These are phyloP conservation scores for Keithomyces neogunnii DNA, from an alignment of 2,329 filamentous ascomycete species.

Conservation along the genomic window DNA sequence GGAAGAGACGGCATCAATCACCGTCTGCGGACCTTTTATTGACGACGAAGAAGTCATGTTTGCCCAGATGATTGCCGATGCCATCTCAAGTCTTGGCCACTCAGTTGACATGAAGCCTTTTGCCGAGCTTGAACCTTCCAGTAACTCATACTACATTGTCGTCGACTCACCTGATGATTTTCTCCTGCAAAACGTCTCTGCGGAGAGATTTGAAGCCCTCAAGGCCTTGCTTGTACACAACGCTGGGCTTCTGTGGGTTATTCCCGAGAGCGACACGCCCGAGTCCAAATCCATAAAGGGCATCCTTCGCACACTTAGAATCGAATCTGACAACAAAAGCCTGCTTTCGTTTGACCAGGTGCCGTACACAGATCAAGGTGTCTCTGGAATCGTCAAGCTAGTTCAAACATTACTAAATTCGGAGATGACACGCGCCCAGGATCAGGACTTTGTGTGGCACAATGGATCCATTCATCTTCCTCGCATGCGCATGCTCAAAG, in stretches of 20 bases:
- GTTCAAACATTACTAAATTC: background rate
- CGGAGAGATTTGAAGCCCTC: slow-evolving; percentile 4
- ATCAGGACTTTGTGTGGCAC: slow-evolving; percentile 10
- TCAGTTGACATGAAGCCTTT: background rate
- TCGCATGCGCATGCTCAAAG: slow-evolving; percentile 4
- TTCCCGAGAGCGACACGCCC: slow-evolving; percentile 3
- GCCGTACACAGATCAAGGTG: slow-evolving; percentile 1
- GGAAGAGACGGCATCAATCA: background rate
- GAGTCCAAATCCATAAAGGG: slow-evolving; percentile 8
- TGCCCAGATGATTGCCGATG: slow-evolving; percentile 2
- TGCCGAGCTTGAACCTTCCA: background rate
- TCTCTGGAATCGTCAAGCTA: slow-evolving; percentile 5
- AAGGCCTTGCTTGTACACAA: slow-evolving; percentile 5
- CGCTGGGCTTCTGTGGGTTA: slow-evolving; percentile 8
- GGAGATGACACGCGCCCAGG: background rate
- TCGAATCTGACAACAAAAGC: slow-evolving; percentile 4
- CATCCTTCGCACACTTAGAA: slow-evolving; percentile 7
- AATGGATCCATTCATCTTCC: slow-evolving; percentile 7
- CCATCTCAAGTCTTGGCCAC: background rate
- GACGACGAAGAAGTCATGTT: slow-evolving; percentile 4
- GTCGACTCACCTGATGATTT: slow-evolving; percentile 1
- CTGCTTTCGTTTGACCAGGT: slow-evolving; percentile 5
- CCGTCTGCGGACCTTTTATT: slow-evolving; percentile 2
- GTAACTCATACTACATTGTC: slow-evolving; percentile 1
- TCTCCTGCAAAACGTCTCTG: background rate